These are phyloP conservation scores for Trichoderma lentiforme DNA, from an alignment of 2,329 filamentous ascomycete species.

Conservation along the genomic window DNA sequence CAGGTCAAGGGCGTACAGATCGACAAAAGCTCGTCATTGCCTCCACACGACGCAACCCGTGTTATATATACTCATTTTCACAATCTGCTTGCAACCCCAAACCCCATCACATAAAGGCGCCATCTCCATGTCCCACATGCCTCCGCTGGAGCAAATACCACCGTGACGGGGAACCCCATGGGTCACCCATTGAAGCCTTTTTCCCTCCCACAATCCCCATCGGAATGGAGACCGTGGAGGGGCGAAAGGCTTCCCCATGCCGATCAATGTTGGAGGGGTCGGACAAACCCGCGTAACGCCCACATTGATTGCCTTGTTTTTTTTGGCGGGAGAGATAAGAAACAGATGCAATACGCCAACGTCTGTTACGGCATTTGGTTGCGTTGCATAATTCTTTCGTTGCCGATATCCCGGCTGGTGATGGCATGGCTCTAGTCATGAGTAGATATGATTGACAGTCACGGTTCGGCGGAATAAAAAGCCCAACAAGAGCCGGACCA, in stretches of 20 bases:
- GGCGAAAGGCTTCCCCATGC: conserved; percentile 1
- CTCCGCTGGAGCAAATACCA: background rate
- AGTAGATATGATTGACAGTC: background rate
- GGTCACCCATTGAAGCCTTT: background rate
- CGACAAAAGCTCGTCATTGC: background rate
- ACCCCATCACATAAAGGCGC: background rate
- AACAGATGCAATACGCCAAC: background rate
- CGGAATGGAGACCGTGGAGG: conserved; percentile 5
- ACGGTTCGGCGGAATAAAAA: background rate
- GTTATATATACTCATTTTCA: background rate
- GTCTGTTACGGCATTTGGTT: background rate
- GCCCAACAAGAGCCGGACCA: conserved; percentile 8
- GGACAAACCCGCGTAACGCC: conserved; percentile 3
- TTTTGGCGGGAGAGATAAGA: background rate
- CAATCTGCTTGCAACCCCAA: background rate
- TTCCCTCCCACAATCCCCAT: background rate
- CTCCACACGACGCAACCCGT: background rate
- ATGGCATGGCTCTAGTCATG: background rate
- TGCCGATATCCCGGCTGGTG: background rate
- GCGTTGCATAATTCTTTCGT: background rate
- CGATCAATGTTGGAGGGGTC: conserved; percentile 13
- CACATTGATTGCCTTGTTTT: background rate
- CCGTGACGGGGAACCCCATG: conserved; percentile 9
- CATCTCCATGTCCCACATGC: background rate
- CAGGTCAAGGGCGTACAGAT: conserved; percentile 10